phyloP scores from a whole-genome alignment of 352 stramenopile species.

The Aphanomyces invadans region DNA sequence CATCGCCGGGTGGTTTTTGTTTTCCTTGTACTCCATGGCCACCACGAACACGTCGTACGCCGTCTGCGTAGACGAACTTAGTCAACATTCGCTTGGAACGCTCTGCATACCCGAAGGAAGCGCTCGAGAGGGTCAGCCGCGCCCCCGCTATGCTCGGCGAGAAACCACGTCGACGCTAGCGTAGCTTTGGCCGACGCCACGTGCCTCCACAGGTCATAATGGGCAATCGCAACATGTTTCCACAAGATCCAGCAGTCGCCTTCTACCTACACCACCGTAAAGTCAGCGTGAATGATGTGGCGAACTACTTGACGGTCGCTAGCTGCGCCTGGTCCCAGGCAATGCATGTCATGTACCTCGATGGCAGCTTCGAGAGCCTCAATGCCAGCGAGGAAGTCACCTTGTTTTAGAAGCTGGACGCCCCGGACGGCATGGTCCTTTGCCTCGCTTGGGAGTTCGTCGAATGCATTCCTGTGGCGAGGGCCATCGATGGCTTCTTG shows the following conservation, averaged over 20 bases:
- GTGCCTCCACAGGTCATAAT: conserved; percentile 53
- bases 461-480: neutral
- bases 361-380: neutral
- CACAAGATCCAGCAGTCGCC: conserved; percentile 49
- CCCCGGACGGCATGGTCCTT: neutral
- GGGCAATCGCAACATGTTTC: conserved; percentile 46
- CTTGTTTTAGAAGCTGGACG: neutral
- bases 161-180: conserved; percentile 27
- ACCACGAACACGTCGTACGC: conserved; percentile 72
- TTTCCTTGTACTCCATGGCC: conserved; percentile 63
- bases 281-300: too few relatives aligned
- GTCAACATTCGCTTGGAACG: too few relatives aligned
- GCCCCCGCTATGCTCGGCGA: conserved; percentile 17
- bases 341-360: neutral
- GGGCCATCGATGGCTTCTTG: neutral
- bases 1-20: conserved; percentile 51
- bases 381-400: conserved; percentile 3
- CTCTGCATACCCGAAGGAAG: conserved; percentile 1
- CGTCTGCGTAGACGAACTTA: conserved; percentile 33
- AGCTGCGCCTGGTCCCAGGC: too few relatives aligned
- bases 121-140: neutral
- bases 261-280: conserved; percentile 37
- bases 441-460: neutral
- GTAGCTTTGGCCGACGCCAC: conserved; percentile 38
- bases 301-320: too few relatives aligned